Evolutionary conservation across 352 stramenopile genomes (phyloP).

Genomic region (Phytophthora niederhauseri): DNA sequence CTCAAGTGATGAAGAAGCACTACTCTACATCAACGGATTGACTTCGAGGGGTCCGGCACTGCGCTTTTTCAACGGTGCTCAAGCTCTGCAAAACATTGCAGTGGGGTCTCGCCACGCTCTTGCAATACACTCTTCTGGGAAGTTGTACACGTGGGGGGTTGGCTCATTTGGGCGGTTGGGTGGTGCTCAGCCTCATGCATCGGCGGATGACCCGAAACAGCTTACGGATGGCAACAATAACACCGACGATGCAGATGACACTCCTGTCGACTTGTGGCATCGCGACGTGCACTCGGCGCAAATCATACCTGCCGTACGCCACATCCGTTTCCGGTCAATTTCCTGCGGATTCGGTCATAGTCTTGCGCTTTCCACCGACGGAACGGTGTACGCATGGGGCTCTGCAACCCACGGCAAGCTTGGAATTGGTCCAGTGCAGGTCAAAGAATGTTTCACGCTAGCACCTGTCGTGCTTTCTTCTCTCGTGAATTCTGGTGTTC

Average conservation of each 20-base stretch:
- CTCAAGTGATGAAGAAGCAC: constrained; percentile 4
- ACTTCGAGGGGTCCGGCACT: constrained; percentile 53
- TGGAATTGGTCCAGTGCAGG: constrained; percentile 51
- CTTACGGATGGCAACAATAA: constrained; percentile 8
- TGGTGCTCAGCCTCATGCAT: constrained; percentile 26
- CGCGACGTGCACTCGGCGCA: constrained; percentile 55
- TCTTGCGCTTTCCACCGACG: constrained; percentile 62
- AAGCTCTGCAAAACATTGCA: constrained; percentile 62
- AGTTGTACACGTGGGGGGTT: constrained; percentile 75
- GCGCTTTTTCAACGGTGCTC: constrained; percentile 51
- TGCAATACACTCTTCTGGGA: constrained; percentile 65
- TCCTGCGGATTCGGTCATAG: constrained; percentile 76
- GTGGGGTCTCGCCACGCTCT: constrained; percentile 75
- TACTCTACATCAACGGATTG: constrained; percentile 56
- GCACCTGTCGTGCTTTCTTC: constrained; percentile 51
- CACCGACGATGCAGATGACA: constrained; percentile 3
- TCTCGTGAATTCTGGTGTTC: constrained; percentile 22
- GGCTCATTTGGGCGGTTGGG: constrained; percentile 72
- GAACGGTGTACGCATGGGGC: constrained; percentile 78
- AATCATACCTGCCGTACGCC: constrained; percentile 43
- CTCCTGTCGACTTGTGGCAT: constrained; percentile 50
- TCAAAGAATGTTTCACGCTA: constrained; percentile 71
- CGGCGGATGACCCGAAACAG: neutral
- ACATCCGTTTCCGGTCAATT: constrained; percentile 59
- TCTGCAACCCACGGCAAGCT: constrained; percentile 78